phyloP scores from a whole-genome alignment of 768 basidiomycete species.

The Suillus americanus region DNA sequence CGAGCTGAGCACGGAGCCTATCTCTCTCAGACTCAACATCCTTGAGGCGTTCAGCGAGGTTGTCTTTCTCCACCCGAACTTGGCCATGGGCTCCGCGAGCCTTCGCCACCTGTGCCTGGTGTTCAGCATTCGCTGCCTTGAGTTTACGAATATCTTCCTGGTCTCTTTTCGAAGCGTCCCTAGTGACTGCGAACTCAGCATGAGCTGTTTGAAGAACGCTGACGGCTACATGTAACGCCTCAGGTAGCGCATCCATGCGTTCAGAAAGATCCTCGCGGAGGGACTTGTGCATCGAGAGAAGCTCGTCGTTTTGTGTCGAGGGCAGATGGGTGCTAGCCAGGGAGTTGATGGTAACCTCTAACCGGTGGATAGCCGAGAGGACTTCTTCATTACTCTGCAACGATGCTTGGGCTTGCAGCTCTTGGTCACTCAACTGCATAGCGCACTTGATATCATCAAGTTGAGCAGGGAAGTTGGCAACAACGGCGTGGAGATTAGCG shows the following conservation, averaged over 20 bases:
- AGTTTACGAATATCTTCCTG: constrained; percentile 67
- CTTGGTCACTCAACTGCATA: constrained; percentile 33
- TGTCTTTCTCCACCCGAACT: constrained; percentile 80
- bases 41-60: constrained; percentile 59
- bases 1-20: constrained; percentile 50
- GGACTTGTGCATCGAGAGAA: constrained; percentile 48
- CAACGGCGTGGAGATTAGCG: constrained; percentile 36
- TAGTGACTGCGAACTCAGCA: constrained; percentile 59
- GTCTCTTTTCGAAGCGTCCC: constrained; percentile 58
- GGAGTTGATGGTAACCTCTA: constrained; percentile 51
- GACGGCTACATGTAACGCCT: constrained; percentile 51
- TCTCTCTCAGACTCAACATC: constrained; percentile 68
- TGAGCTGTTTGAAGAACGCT: constrained; percentile 59
- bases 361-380: constrained; percentile 37
- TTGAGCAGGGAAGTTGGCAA: constrained; percentile 49
- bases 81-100: constrained; percentile 77
- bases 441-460: constrained; percentile 45
- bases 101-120: constrained; percentile 72
- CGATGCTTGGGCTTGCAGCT: constrained; percentile 15
- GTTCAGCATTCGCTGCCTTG: constrained; percentile 54
- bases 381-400: constrained; percentile 21
- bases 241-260: constrained; percentile 59
- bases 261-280: constrained; percentile 54
- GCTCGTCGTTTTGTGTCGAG: constrained; percentile 46
- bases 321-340: constrained; percentile 52